A percentile compares a stretch with the other conserved stretches of the same genome.
Evolutionary conservation across 495 filamentous ascomycete species (phyloP).

Genomic region (Peziza echinospora): DNA sequence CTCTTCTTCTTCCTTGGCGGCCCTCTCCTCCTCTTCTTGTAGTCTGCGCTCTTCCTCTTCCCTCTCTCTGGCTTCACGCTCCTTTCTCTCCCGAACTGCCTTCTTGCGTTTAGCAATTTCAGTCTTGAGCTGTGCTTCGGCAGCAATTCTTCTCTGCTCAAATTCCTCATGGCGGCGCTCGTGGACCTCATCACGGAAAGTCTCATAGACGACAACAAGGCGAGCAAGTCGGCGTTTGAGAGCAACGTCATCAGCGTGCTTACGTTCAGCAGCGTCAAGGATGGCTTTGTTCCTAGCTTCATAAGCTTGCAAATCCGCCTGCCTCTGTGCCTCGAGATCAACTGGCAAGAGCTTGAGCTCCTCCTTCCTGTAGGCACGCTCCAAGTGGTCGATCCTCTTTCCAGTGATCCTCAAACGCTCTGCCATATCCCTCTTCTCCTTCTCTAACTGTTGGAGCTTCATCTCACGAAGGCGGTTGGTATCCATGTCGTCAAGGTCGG

Average conservation of each 20-base stretch:
- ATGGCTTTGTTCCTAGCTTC: conserved; percentile 55
- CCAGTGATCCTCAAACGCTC: conserved; percentile 77
- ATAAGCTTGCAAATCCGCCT: conserved; percentile 58
- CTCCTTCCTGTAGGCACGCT: conserved; percentile 88
- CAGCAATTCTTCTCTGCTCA: conserved; percentile 72
- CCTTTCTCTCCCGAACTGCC: conserved; percentile 33
- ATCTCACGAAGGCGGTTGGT: conserved; percentile 72
- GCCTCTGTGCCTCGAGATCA: conserved; percentile 69
- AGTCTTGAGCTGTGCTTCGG: conserved; percentile 71
- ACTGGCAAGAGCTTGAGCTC: conserved; percentile 75
- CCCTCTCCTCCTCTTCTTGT: conserved; percentile 69
- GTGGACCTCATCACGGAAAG: conserved; percentile 54
- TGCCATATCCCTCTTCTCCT: conserved; percentile 84
- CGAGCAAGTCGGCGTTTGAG: conserved; percentile 78
- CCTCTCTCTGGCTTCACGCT: conserved; percentile 48
- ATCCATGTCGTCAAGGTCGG: conserved; percentile 58
- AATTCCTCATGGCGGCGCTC: conserved; percentile 85
- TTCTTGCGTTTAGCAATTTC: conserved; percentile 70
- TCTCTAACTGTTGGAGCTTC: conserved; percentile 85
- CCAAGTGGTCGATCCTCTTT: conserved; percentile 92
- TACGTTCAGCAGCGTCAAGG: conserved; percentile 55
- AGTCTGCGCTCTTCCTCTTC: conserved; percentile 56
- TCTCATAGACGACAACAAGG: conserved; percentile 59
- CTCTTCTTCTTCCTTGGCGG: conserved; percentile 60
- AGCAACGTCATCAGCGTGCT: conserved; percentile 74